Evolutionary conservation across 176 grass and related monocot genomes (phyloP).

Genomic region (Bonia amplexicaulis): DNA sequence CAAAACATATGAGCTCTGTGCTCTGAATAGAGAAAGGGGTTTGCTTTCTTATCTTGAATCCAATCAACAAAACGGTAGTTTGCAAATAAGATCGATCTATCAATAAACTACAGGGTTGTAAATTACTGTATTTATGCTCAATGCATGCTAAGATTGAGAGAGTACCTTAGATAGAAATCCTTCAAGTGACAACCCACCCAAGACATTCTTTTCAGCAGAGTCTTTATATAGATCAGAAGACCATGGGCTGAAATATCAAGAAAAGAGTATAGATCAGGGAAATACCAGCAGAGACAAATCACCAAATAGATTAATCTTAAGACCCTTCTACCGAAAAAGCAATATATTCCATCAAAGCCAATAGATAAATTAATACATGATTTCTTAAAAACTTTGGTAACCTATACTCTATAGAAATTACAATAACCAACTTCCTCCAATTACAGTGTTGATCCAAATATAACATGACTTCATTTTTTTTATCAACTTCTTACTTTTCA

Average conservation of each 20-base stretch:
- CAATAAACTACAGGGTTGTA: not conserved
- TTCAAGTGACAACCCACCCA: constrained; percentile 86
- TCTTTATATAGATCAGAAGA: constrained; percentile 64
- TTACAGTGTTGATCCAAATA: not conserved
- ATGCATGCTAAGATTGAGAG: not conserved
- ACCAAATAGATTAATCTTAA: not conserved
- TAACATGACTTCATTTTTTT: not conserved
- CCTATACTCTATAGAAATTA: not conserved
- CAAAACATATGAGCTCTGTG: not conserved
- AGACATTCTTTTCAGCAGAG: constrained; percentile 82
- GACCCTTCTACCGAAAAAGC: not conserved
- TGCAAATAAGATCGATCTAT: not conserved
- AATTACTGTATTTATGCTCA: not conserved
- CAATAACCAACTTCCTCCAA: not conserved
- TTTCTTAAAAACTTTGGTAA: not conserved
- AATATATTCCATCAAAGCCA: not conserved
- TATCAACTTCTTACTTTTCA: constrained; percentile 59
- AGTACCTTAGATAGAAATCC: constrained; percentile 92
- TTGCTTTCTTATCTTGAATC: not conserved
- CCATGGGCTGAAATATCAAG: constrained; percentile 67
- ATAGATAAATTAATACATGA: not conserved
- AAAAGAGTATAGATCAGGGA: not conserved
- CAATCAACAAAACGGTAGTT: not conserved
- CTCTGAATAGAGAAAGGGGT: not conserved
- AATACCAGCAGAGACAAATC: not conserved